phyloP scores from a whole-genome alignment of 2,329 filamentous ascomycete genomes.

The Apiospora aurea region DNA sequence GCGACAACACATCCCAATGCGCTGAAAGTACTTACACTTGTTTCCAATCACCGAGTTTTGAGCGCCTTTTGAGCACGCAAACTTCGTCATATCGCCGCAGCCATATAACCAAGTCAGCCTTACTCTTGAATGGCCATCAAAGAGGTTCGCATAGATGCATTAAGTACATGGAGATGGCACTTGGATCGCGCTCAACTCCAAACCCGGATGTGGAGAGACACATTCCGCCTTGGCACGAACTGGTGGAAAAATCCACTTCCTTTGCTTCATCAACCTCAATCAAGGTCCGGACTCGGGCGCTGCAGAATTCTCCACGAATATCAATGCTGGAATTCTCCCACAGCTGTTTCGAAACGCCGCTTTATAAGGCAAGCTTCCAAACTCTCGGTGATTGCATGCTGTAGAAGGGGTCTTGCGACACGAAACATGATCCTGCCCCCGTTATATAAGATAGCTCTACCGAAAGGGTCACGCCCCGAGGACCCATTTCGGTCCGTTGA shows the following conservation, averaged over 20 bases:
- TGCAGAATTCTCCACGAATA: slow-evolving; percentile 19
- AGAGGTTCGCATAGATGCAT: neutral
- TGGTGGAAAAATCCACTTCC: neutral
- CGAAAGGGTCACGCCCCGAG: neutral
- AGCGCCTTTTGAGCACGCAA: neutral
- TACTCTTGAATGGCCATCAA: neutral
- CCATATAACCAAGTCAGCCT: neutral
- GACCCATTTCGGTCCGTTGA: neutral
- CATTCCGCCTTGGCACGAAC: neutral
- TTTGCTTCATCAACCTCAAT: neutral
- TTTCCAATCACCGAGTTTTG: neutral
- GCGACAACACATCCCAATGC: no score
- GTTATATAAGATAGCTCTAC: neutral
- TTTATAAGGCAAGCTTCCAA: neutral
- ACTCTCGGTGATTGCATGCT: neutral
- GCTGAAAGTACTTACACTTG: neutral
- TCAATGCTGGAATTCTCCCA: neutral
- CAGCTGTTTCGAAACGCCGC: neutral
- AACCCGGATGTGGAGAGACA: slow-evolving; percentile 5
- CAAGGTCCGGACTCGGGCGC: neutral
- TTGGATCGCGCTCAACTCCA: neutral
- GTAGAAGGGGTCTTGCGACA: neutral
- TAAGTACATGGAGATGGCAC: no score
- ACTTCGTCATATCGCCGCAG: neutral
- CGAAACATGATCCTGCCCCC: neutral